Base-by-base conservation (phyloP, 371 early-diverging fungal species). In the Coemansia sp. region DNA sequence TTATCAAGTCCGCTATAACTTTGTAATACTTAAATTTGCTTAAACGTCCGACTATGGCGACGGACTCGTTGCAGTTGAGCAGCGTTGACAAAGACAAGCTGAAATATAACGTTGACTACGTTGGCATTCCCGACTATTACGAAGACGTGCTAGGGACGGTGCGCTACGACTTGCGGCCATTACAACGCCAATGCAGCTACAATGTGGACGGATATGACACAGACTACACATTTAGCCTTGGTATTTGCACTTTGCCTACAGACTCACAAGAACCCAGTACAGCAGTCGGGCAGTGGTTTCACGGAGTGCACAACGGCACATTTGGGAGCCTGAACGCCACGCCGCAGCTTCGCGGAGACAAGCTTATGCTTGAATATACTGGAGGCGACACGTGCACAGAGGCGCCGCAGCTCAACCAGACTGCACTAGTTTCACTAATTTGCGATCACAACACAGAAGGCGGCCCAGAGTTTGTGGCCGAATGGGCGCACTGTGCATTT, bases 401-500 rank as follows among this genome's bases (percentile, higher is more conserved):
- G 18, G 26, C 18, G 3, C 40, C 66, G n/a, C 65, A 59, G 22
- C 59, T 58, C 18, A 58, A 61, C 8, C 68, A 61, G 37, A 62
- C 76, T 3, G 55, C 72, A 7, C 26, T 75, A 7, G 22, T 75
- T 14, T 67, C 63, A 11, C 66, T 78, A 27, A 26, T 71, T 18
- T 78, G 79, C 45, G 75, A 66, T 22, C 52, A 16, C 27, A 8
- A 16, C 26, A 11, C 27, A 13, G 21, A 56, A 18, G 79, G 76
- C 39, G 48, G n/a, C 24, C 79, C 76, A 0, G 76, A 50, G 61
- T 68, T 69, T 67, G 61, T 78, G 5, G 64, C 68, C 21, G 67
- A 78, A 26, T 69, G 68, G 64, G 53, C 65, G 27, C 47, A 54
- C n/a, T 78, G 79, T 45, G 68, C 61, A 11, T 78, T 74, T 60